phyloP scores from a whole-genome alignment of 2,329 filamentous ascomycete species.

The Pseudocercospora macadamiae region DNA sequence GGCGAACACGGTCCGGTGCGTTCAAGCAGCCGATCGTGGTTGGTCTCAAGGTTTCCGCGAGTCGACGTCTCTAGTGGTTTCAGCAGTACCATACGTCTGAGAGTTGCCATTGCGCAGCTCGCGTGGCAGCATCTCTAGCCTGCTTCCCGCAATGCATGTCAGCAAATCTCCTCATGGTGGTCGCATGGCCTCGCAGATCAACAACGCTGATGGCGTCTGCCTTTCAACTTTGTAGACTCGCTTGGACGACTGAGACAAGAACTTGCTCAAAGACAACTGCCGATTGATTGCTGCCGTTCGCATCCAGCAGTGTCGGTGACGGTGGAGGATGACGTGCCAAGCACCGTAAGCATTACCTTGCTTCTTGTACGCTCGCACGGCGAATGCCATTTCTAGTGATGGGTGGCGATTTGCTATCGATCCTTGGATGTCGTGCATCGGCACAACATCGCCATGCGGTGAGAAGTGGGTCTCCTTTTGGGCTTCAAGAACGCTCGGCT shows the following conservation, averaged over 20 bases:
- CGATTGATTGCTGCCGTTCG: not conserved
- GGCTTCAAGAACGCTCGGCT: slow-evolving; percentile 2
- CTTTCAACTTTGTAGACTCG: not conserved
- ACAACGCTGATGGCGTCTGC: not conserved
- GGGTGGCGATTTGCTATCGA: not conserved
- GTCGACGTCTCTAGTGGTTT: not conserved
- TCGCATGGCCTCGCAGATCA: not conserved
- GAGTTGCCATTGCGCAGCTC: not conserved
- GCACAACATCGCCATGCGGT: slow-evolving; percentile 10
- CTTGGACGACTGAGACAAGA: not conserved
- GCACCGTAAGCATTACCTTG: too few species aligned
- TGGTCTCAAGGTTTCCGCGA: not conserved
- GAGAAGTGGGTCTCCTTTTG: slow-evolving; percentile 3
- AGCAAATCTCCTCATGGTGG: not conserved
- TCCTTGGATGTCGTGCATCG: slow-evolving; percentile 2
- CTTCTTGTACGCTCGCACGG: too few species aligned
- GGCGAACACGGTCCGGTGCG: not conserved
- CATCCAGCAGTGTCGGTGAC: not conserved
- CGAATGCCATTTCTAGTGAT: not conserved
- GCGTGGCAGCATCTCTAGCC: not conserved
- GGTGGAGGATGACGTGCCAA: too few species aligned
- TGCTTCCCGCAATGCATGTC: not conserved
- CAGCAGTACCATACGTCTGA: not conserved
- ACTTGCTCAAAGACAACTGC: not conserved
- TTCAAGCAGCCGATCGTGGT: not conserved